Base-by-base conservation (phyloP, 192 early-diverging fungal species). In the Coemansia sp. region DNA sequence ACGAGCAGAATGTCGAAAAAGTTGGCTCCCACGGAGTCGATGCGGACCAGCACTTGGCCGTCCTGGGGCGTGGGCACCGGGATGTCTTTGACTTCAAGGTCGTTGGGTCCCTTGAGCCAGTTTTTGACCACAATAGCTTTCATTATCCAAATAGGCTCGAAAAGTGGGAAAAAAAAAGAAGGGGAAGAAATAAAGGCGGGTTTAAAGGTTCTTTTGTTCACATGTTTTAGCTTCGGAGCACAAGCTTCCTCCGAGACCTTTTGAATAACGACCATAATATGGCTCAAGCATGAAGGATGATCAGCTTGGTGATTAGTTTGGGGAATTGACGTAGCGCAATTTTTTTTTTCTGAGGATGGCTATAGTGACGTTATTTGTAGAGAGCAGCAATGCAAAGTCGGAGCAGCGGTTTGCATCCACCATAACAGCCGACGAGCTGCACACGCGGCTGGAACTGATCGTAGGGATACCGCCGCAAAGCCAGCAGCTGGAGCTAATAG, bases 321-420 rank as follows among this genome's bases (percentile, higher is more conserved):
- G n/a, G n/a, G n/a, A n/a, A n/a, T n/a, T n/a, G n/a, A n/a, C n/a
- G n/a, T n/a, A n/a, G n/a, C n/a, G n/a, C n/a, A n/a, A n/a, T n/a
- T n/a, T n/a, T n/a, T n/a, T n/a, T n/a, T n/a, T n/a, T n/a, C n/a
- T n/a, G 39, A 34, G 7, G 38, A 62, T 62, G 60, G 46, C 93
- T 5, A 87, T 94, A n/a, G 86, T 98, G 37, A 98, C 86, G 10
- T 63, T 98, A 40, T 94, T 94, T 73, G 88, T 98, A 12, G 83
- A 87, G 31, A 89, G 85, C 58, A 85, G 92, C 34, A 88, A 84
- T 53, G 81, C 87, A 52, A 79, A 81, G 49, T 90, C 91, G 11
- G 96, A 98, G 80, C 80, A 93, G 46, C 83, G 96, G 3, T 90
- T 98, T 52, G 88, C 90, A 51, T 62, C 52, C 26, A 61, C 55